Conservation (phyloP, 208 protist genomes). For the Wallacemonas sp. region DNA sequence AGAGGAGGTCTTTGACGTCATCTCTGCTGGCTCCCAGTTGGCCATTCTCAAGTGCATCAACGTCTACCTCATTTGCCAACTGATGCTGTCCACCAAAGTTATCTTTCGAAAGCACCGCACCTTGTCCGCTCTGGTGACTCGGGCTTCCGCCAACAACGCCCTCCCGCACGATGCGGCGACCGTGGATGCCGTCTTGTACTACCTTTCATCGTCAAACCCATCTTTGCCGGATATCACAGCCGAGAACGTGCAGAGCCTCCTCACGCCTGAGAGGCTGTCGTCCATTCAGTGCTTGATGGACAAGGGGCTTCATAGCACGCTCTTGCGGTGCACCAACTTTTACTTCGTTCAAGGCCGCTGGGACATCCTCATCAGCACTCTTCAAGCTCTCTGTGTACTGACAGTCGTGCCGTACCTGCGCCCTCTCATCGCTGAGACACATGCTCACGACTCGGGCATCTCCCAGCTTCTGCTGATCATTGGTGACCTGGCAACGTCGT, state of each 20-base stretch:
- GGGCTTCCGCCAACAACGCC: slow-evolving; percentile 56
- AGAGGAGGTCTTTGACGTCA: slow-evolving; percentile 76
- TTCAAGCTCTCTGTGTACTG: slow-evolving; percentile 75
- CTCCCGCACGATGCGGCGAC: slow-evolving; percentile 70
- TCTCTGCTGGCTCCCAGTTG: slow-evolving; percentile 54
- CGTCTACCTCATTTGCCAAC: slow-evolving; percentile 74
- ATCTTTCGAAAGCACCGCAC: slow-evolving; percentile 82
- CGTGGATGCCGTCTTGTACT: slow-evolving; percentile 70
- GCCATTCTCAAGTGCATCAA: slow-evolving; percentile 71
- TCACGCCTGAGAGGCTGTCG: slow-evolving; percentile 60
- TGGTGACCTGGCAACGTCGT: slow-evolving; percentile 60
- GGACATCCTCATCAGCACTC: slow-evolving; percentile 67
- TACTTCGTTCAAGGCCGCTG: slow-evolving; percentile 83
- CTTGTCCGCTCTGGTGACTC: slow-evolving; percentile 69
- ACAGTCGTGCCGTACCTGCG: slow-evolving; percentile 75
- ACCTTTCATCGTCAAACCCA: slow-evolving; percentile 51
- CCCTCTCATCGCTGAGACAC: slow-evolving; percentile 64
- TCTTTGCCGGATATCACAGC: slow-evolving; percentile 63
- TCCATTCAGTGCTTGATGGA: slow-evolving; percentile 62
- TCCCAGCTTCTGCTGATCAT: slow-evolving; percentile 79
- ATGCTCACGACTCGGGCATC: slow-evolving; percentile 70
- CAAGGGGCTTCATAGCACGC: slow-evolving; percentile 61
- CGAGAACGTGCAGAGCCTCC: slow-evolving; percentile 78
- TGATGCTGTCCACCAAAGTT: slow-evolving; percentile 84
- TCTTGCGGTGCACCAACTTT: slow-evolving; percentile 74